Conservation (phyloP, 306 rosid genomes). For the Lotus japonicus region DNA sequence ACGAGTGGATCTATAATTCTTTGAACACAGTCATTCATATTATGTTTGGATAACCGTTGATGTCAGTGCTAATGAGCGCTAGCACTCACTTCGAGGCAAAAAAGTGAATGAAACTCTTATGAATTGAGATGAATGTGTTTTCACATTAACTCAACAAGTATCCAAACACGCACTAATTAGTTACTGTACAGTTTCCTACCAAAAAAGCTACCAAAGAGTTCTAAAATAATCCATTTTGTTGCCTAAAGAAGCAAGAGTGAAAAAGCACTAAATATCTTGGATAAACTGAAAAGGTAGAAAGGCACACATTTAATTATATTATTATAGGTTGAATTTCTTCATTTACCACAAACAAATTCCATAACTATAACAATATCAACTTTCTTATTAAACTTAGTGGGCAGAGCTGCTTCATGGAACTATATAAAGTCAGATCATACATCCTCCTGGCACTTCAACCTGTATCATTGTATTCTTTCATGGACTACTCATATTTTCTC, state of each 20-base stretch:
- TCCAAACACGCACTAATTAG: too few relatives aligned
- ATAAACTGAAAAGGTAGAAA: slow-evolving; percentile 27
- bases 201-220: slow-evolving; percentile 26
- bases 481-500: slow-evolving; percentile 17
- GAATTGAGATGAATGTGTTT: too few relatives aligned
- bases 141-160: too few relatives aligned
- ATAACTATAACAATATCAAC: slow-evolving; percentile 2
- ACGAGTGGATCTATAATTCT: slow-evolving; percentile 25
- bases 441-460: slow-evolving; percentile 25
- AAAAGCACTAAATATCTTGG: slow-evolving; percentile 21
- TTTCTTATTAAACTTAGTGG: slow-evolving; percentile 23
- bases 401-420: slow-evolving; percentile 28
- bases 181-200: slow-evolving; percentile 29
- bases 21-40: slow-evolving; percentile 29
- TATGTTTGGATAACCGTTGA: too few relatives aligned
- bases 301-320: slow-evolving; percentile 8
- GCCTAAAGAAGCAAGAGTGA: slow-evolving; percentile 21
- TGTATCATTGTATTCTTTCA: slow-evolving; percentile 18
- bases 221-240: slow-evolving; percentile 24
- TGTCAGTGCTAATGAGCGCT: too few relatives aligned
- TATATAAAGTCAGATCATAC: slow-evolving; percentile 39
- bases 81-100: too few relatives aligned
- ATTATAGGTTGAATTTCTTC: slow-evolving; percentile 11
- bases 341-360: neutral
- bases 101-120: too few relatives aligned